Percentiles rank a stretch among this genome's conserved stretches.
Conservation (phyloP, 139 green algal species). For the Ostreobium quekettii region DNA sequence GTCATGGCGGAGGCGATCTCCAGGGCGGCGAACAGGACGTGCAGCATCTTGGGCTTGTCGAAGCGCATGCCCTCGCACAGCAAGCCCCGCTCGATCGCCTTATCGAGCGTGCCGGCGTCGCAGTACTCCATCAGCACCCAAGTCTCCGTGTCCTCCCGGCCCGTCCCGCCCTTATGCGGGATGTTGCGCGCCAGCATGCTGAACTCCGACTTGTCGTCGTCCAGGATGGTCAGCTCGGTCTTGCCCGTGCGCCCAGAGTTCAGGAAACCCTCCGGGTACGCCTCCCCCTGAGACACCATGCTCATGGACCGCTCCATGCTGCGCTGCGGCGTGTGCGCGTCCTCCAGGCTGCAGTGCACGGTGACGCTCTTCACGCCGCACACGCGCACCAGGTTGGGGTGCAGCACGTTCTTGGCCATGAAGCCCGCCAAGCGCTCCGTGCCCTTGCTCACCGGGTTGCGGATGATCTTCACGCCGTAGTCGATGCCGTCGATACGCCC, state of each 20-base stretch:
- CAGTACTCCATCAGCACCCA: conserved; percentile 19
- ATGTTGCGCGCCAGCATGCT: background rate
- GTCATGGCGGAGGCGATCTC: conserved; percentile 9
- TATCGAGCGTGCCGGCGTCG: conserved; percentile 10
- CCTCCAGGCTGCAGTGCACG: background rate
- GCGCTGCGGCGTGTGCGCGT: background rate
- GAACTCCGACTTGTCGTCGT: too few species aligned
- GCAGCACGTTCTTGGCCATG: too few species aligned
- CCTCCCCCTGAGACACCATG: background rate
- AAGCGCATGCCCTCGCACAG: background rate
- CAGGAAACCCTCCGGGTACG: background rate
- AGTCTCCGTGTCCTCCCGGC: background rate
- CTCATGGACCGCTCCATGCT: background rate
- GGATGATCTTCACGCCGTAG: conserved; percentile 1
- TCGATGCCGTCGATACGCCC: background rate
- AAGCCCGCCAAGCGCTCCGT: too few species aligned
- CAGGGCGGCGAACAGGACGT: background rate
- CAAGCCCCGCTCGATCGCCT: background rate
- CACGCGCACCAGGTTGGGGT: conserved; percentile 5
- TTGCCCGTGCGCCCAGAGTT: too few species aligned
- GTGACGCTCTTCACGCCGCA: background rate
- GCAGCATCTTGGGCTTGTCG: conserved; percentile 2
- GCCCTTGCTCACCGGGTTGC: too few species aligned
- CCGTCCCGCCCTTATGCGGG: too few species aligned
- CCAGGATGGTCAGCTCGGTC: too few species aligned